These are phyloP conservation scores for Boletus edulis DNA, from an alignment of 768 basidiomycete genomes.

Conservation along the genomic window DNA sequence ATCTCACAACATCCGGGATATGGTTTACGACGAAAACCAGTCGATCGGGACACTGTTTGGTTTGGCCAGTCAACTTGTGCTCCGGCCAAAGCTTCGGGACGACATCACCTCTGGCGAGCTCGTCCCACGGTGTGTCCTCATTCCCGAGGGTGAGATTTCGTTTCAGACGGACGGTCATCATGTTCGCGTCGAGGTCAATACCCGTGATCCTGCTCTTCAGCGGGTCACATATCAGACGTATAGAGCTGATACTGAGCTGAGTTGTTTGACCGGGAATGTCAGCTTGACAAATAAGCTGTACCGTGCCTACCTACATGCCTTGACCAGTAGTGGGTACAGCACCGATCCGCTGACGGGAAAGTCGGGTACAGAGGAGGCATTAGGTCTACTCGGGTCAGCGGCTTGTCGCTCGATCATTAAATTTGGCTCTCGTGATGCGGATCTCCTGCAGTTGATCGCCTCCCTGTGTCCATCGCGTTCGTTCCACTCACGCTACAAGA, in stretches of 20 bases:
- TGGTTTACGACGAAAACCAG: constrained; percentile 41
- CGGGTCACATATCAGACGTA: constrained; percentile 29
- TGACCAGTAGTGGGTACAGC: constrained; percentile 35
- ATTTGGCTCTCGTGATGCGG: constrained; percentile 26
- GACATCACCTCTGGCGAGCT: not conserved
- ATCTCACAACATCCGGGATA: constrained; percentile 41
- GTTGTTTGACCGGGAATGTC: constrained; percentile 27
- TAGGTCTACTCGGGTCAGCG: constrained; percentile 38
- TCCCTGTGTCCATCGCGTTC: constrained; percentile 33
- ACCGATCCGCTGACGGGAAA: constrained; percentile 43
- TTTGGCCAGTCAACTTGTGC: constrained; percentile 38
- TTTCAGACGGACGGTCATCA: constrained; percentile 14
- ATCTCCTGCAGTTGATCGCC: constrained; percentile 34
- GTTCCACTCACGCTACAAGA: constrained; percentile 35
- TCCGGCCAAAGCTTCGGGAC: constrained; percentile 26
- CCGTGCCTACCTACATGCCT: constrained; percentile 42
- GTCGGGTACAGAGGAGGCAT: constrained; percentile 44
- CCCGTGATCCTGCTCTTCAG: not conserved
- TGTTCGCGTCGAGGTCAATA: constrained; percentile 15
- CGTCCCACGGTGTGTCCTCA: constrained; percentile 30
- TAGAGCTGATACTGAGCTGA: constrained; percentile 28
- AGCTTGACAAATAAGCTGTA: constrained; percentile 32
- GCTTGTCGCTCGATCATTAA: constrained; percentile 39
- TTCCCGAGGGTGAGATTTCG: constrained; percentile 36
- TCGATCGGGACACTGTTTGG: constrained; percentile 46